Percentiles rank a stretch among this genome's conserved stretches.
These are phyloP conservation scores for Podila clonocystis DNA, from an alignment of 192 early-diverging fungal genomes.

Conservation along the genomic window DNA sequence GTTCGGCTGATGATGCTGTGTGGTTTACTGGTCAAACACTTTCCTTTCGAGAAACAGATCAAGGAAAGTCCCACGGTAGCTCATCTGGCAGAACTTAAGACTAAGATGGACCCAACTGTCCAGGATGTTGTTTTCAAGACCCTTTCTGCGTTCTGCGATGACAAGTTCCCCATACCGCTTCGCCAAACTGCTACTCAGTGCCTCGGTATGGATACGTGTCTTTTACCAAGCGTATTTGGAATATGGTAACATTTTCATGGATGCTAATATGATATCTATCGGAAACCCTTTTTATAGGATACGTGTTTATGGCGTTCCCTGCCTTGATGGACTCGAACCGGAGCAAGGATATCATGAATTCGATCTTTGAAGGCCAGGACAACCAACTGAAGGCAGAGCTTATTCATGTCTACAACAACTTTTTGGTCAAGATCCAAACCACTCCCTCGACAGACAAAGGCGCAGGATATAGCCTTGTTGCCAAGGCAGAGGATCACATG, in stretches of 20 bases:
- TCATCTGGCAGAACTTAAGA: conserved; percentile 45
- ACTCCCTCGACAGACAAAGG: background rate
- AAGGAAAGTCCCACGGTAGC: conserved; percentile 13
- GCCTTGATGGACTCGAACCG: conserved; percentile 64
- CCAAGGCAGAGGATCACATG: conserved; percentile 34
- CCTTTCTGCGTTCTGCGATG: conserved; percentile 1
- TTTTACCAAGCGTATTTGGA: no score
- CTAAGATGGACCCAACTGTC: conserved; percentile 8
- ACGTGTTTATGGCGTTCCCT: conserved; percentile 79
- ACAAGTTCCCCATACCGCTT: conserved; percentile 50
- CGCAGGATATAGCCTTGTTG: conserved; percentile 18
- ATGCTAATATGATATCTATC: conserved; percentile 1
- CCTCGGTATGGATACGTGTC: conserved; percentile 37
- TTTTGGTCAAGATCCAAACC: conserved; percentile 28
- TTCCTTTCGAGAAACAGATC: conserved; percentile 72
- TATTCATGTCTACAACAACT: conserved; percentile 22
- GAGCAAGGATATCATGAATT: conserved; percentile 73
- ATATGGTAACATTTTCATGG: background rate
- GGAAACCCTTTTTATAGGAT: conserved; percentile 49
- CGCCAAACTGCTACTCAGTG: conserved; percentile 66
- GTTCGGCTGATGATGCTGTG: conserved; percentile 76
- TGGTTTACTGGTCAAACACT: conserved; percentile 77
- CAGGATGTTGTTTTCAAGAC: conserved; percentile 25
- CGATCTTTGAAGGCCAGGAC: conserved; percentile 58
- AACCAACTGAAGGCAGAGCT: conserved; percentile 16